phyloP scores from a whole-genome alignment of 2,329 filamentous ascomycete genomes.

The Cercospora janseana region DNA sequence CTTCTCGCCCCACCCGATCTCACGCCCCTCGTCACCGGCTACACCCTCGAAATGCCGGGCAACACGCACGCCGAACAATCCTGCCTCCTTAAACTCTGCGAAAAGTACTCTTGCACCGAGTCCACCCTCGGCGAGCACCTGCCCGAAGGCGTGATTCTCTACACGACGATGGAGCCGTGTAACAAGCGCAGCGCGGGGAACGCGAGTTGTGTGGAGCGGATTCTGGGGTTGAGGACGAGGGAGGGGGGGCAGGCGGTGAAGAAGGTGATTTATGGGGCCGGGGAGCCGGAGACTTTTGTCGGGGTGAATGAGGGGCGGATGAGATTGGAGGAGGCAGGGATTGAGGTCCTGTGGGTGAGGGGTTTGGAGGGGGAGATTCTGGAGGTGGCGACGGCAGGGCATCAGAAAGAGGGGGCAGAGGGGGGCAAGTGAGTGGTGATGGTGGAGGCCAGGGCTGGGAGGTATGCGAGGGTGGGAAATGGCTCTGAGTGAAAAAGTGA shows the following conservation, averaged over 20 bases:
- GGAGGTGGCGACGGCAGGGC: slow-evolving; percentile 77
- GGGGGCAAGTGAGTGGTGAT: not conserved
- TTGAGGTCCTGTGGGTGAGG: slow-evolving; percentile 68
- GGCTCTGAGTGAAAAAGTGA: not conserved
- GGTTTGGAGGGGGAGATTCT: slow-evolving; percentile 82
- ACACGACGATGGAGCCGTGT: slow-evolving; percentile 92
- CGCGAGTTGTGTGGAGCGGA: slow-evolving; percentile 72
- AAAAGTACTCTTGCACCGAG: slow-evolving; percentile 45
- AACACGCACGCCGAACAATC: slow-evolving; percentile 98
- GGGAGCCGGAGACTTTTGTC: slow-evolving; percentile 89
- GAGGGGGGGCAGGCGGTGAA: slow-evolving; percentile 60
- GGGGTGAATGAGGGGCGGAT: slow-evolving; percentile 71
- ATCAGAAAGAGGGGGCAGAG: slow-evolving; percentile 41
- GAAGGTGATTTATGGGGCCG: slow-evolving; percentile 81
- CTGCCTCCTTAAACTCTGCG: slow-evolving; percentile 71
- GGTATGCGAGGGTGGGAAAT: not conserved
- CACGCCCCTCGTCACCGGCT: slow-evolving; percentile 67
- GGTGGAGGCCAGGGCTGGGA: not conserved
- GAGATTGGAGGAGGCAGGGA: slow-evolving; percentile 68
- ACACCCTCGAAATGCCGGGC: slow-evolving; percentile 83
- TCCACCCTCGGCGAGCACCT: slow-evolving; percentile 54
- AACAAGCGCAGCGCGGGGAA: slow-evolving; percentile 72
- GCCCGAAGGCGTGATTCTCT: slow-evolving; percentile 62
- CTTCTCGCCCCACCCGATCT: slow-evolving; percentile 53
- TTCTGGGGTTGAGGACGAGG: slow-evolving; percentile 54